Conservation (phyloP, 2,329 filamentous ascomycete genomes). For the Pseudogymnoascus sp. region DNA sequence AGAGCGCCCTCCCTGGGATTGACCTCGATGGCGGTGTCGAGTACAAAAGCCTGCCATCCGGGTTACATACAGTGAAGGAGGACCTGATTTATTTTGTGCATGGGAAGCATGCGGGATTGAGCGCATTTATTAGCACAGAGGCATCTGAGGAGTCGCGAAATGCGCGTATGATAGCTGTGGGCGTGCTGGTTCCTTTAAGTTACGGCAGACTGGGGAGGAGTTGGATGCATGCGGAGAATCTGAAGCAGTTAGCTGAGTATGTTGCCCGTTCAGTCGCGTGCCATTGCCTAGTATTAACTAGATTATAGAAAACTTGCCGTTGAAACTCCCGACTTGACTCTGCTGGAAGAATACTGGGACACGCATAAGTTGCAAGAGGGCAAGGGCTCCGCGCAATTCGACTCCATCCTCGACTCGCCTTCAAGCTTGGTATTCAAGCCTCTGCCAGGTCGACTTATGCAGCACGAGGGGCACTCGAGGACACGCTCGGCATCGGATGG, state of each 20-base stretch:
- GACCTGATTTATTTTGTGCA: constrained; percentile 96
- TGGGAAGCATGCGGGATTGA: constrained; percentile 74
- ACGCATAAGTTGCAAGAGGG: constrained; percentile 39
- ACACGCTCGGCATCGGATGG: constrained; percentile 58
- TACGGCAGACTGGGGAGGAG: constrained; percentile 79
- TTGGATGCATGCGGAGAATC: constrained; percentile 75
- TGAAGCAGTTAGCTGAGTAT: constrained; percentile 70
- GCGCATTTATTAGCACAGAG: constrained; percentile 80
- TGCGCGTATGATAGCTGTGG: constrained; percentile 88
- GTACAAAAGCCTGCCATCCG: constrained; percentile 93
- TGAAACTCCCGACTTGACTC: constrained; percentile 54
- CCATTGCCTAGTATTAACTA: constrained; percentile 20
- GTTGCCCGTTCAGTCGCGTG: constrained; percentile 16
- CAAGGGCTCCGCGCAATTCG: constrained; percentile 18
- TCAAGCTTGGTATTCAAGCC: constrained; percentile 40
- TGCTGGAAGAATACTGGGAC: constrained; percentile 78
- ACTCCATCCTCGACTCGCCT: constrained; percentile 29
- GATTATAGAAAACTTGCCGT: constrained; percentile 51
- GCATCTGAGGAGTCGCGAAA: constrained; percentile 75
- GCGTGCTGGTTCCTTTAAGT: constrained; percentile 77
- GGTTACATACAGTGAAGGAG: constrained; percentile 78
- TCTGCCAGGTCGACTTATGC: constrained; percentile 24
- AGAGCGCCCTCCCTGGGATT: constrained; percentile 62
- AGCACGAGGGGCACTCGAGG: constrained; percentile 41
- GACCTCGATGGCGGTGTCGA: constrained; percentile 82